phyloP scores from a whole-genome alignment of 805 yeast species.

The Kregervanrija pseudodelftensis region DNA sequence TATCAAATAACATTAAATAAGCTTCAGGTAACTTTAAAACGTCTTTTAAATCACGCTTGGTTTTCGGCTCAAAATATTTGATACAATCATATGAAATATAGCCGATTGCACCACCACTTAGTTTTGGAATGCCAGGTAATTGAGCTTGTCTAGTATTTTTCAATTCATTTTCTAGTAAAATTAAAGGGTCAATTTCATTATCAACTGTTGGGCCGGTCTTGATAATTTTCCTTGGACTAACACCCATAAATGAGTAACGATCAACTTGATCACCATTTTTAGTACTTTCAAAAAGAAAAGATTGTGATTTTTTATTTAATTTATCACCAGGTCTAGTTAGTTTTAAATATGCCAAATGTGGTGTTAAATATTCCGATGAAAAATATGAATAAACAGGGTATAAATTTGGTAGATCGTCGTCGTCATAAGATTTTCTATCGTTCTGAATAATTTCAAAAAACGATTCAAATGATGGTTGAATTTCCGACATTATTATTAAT shows the following conservation, averaged over 20 bases:
- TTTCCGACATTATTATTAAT: conserved; percentile 3
- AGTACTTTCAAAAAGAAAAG: conserved; percentile 86
- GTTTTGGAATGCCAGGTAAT: conserved; percentile 72
- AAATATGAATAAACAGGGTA: conserved; percentile 76
- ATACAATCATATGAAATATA: conserved; percentile 95
- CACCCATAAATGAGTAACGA: conserved; percentile 87
- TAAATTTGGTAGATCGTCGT: conserved; percentile 45
- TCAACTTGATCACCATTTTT: conserved; percentile 83
- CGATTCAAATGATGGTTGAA: conserved; percentile 48
- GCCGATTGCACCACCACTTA: conserved; percentile 96
- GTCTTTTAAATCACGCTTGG: conserved; percentile 69
- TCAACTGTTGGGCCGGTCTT: conserved; percentile 68
- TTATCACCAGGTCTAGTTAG: conserved; percentile 60
- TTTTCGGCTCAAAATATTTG: conserved; percentile 91
- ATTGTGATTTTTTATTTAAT: conserved; percentile 44
- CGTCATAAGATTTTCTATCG: conserved; percentile 24
- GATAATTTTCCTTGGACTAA: conserved; percentile 73
- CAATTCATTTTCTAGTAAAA: conserved; percentile 68
- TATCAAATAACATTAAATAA: conserved; percentile 83
- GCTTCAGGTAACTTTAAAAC: conserved; percentile 85
- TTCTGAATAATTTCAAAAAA: conserved; percentile 33
- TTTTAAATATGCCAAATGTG: conserved; percentile 84
- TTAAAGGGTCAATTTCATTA: conserved; percentile 73
- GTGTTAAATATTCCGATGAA: conserved; percentile 73
- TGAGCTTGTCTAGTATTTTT: conserved; percentile 57